These are phyloP conservation scores for Coemansia sp. DNA, from an alignment of 192 early-diverging fungal genomes.

Conservation along the genomic window DNA sequence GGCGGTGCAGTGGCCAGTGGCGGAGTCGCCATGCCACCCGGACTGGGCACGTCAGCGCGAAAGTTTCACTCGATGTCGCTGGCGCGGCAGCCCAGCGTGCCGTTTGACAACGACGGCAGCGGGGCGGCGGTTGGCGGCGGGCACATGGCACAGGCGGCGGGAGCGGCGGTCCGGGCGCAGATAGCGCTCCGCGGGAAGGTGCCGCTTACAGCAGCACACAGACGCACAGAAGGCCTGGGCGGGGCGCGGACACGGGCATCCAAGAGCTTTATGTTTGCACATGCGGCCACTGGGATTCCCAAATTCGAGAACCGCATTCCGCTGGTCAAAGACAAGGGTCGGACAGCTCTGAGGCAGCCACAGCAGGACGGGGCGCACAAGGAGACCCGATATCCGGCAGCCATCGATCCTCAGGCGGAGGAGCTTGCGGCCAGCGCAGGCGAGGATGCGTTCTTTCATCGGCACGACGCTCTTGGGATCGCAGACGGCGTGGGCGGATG, in stretches of 20 bases:
- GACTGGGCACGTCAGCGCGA: conserved; percentile 49
- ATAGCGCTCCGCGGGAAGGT: conserved; percentile 2
- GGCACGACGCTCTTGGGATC: conserved; percentile 85
- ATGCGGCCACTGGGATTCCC: conserved; percentile 63
- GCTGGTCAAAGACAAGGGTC: conserved; percentile 7
- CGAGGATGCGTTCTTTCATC: conserved; percentile 91
- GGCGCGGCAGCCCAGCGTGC: conserved; percentile 44
- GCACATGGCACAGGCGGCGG: conserved; percentile 14
- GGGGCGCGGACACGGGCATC: conserved; percentile 15
- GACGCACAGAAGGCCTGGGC: conserved; percentile 28
- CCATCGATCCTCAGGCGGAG: conserved; percentile 25
- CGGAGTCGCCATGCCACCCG: conserved; percentile 48
- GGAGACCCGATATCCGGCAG: not conserved
- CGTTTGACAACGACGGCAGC: conserved; percentile 26
- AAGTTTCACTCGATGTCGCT: conserved; percentile 53
- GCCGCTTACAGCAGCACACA: not conserved
- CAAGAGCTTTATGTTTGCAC: conserved; percentile 60
- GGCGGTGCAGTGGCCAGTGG: conserved; percentile 14
- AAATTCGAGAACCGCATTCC: conserved; percentile 48
- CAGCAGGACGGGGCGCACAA: not conserved
- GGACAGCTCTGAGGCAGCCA: not conserved
- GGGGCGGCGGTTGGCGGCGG: conserved; percentile 13
- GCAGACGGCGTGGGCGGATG: conserved; percentile 97
- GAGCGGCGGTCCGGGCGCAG: conserved; percentile 6
- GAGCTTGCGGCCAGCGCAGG: conserved; percentile 74